Base-by-base conservation (phyloP, 192 early-diverging fungal species). In the Mortierella alpina region DNA sequence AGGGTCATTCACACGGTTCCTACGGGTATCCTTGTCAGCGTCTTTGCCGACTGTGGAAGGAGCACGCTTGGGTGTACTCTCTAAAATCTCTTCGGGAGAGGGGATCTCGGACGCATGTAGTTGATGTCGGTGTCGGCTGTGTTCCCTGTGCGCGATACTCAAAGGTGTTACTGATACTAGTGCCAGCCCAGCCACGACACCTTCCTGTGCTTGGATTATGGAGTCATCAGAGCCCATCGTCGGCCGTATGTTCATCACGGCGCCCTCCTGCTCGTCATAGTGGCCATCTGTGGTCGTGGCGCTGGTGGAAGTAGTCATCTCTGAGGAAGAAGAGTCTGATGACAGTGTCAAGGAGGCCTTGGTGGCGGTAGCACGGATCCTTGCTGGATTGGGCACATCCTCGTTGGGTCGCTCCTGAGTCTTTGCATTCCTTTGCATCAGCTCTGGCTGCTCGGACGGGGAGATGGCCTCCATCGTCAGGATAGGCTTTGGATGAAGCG, bases 291-390 rank as follows among this genome's bases (percentile, higher is more conserved):
- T 59, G 15, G 41, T 63, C 10, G 66, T 63, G 6, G 11, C 44
- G n/a, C 39, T 63, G 1, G 72, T 67, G 6, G 46, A 31, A 7
- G 60, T 55, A 7, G 67, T 70, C 11, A 70, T 23, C 45, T 52
- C 74, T 52, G 72, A 73, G 2, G 68, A 77, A 5, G 67, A 77
- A 42, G 74, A 77, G 48, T 77, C 74, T 8, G 74, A 77, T 0
- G 74, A 77, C 7, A 77, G 13, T 9, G 74, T 77, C 47, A 77
- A 47, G 1, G 74, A 77, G 10, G 61, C 62, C 42, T 77, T 77
- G 3, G 74, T 77, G 44, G 22, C 74, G 5, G 74, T 77, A 7
- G 50, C 48, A 1, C 68, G 59, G 39, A 77, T 59, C 17, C 74
- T 67, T 0, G 74, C 74, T 11, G 66, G 62, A 15, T 77, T 77